Percentiles rank a stretch among this genome's conserved stretches.
phyloP scores from a whole-genome alignment of 768 basidiomycete genomes.

The Tylopilus sp. region DNA sequence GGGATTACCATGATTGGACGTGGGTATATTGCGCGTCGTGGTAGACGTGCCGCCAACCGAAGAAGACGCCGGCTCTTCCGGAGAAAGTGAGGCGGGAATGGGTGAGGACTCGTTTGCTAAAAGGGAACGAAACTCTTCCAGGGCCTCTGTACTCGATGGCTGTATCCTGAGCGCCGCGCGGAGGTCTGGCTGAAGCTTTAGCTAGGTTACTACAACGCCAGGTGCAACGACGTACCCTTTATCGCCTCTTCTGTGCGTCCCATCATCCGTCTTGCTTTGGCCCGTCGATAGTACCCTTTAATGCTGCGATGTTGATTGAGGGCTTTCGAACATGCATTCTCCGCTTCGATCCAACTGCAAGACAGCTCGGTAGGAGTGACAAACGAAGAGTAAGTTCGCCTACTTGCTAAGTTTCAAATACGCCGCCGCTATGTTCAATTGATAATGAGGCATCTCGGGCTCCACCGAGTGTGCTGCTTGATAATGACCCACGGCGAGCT shows the following conservation, averaged over 20 bases:
- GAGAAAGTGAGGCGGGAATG: conserved; percentile 5
- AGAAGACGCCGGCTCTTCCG: conserved; percentile 29
- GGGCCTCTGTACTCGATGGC: conserved; percentile 60
- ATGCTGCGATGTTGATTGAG: conserved; percentile 61
- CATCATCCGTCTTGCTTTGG: conserved; percentile 62
- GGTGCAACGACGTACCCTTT: conserved; percentile 40
- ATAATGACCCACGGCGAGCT: conserved; percentile 54
- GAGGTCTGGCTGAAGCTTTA: conserved; percentile 43
- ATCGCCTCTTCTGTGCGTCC: conserved; percentile 55
- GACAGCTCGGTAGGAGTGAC: conserved; percentile 15
- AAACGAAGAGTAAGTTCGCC: conserved; percentile 24
- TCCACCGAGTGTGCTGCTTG: conserved; percentile 60
- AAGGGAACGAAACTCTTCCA: conserved; percentile 50
- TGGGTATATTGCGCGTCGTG: conserved; percentile 4
- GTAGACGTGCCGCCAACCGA: conserved; percentile 21
- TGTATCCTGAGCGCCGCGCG: conserved; percentile 59
- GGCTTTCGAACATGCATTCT: conserved; percentile 64
- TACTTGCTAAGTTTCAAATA: conserved; percentile 69
- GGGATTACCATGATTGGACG: conserved; percentile 28
- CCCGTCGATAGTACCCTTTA: conserved; percentile 70
- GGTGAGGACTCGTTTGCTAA: conserved; percentile 21
- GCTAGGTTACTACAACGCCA: neutral
- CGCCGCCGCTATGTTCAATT: conserved; percentile 73
- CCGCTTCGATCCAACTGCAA: conserved; percentile 67
- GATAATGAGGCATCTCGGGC: conserved; percentile 71